These are phyloP conservation scores for Xylariales sp. DNA, from an alignment of 2,329 filamentous ascomycete species.

Conservation along the genomic window DNA sequence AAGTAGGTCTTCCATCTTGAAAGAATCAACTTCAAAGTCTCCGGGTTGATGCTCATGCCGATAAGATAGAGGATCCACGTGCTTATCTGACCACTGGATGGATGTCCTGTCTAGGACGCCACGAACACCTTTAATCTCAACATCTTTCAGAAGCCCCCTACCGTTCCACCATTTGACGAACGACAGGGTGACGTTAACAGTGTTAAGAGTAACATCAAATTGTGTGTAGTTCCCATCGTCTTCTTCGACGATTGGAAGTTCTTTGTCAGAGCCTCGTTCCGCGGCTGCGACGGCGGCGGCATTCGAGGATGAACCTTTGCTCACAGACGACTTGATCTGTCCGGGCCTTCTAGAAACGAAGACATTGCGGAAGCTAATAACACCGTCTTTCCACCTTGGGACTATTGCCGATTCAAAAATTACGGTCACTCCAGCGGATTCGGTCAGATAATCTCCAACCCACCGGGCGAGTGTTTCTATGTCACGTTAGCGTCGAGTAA, in stretches of 20 bases:
- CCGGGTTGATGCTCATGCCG: slow-evolving; percentile 88
- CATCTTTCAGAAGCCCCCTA: slow-evolving; percentile 88
- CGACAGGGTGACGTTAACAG: slow-evolving; percentile 94
- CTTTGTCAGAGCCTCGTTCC: slow-evolving; percentile 65
- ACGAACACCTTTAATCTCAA: slow-evolving; percentile 92
- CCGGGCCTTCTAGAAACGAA: slow-evolving; percentile 93
- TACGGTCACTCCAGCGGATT: slow-evolving; percentile 91
- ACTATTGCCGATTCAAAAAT: slow-evolving; percentile 98
- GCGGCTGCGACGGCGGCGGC: slow-evolving; percentile 89
- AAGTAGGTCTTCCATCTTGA: slow-evolving; percentile 93
- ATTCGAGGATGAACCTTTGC: slow-evolving; percentile 87
- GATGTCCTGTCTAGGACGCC: slow-evolving; percentile 92
- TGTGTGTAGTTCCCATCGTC: slow-evolving; percentile 98
- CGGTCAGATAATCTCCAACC: slow-evolving; percentile 94
- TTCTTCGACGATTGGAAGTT: slow-evolving; percentile 61
- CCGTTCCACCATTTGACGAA: slow-evolving; percentile 99
- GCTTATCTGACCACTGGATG: slow-evolving; percentile 76
- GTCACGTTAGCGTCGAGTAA: slow-evolving; percentile 37
- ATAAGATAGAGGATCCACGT: slow-evolving; percentile 85
- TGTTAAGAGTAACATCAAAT: slow-evolving; percentile 94
- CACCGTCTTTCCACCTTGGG: slow-evolving; percentile 92
- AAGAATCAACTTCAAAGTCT: slow-evolving; percentile 96
- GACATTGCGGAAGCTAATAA: slow-evolving; percentile 96
- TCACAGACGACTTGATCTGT: slow-evolving; percentile 82
- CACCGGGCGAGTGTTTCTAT: slow-evolving; percentile 90